Conservation (phyloP, 768 basidiomycete genomes). For the Lactarius sp. region DNA sequence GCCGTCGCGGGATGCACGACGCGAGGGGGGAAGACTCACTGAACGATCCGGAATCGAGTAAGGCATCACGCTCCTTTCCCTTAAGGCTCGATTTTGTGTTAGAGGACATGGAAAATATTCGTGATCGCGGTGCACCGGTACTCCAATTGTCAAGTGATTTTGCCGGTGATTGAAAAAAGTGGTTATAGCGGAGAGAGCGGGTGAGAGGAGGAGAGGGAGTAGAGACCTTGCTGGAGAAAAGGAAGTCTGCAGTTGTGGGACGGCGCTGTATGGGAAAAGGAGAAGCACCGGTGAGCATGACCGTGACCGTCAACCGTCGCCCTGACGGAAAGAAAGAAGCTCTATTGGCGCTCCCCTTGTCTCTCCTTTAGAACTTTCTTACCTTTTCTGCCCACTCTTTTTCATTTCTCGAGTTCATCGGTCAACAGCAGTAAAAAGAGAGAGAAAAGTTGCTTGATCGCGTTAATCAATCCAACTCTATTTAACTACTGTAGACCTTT, state of each 20-base stretch:
- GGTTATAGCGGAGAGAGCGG: slow-evolving; percentile 14
- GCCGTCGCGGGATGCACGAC: slow-evolving; percentile 11
- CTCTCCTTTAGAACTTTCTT: too few relatives aligned
- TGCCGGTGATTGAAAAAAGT: not conserved
- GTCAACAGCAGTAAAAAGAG: too few relatives aligned
- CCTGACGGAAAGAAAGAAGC: too few relatives aligned
- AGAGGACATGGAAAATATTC: slow-evolving; percentile 20
- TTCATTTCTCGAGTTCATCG: too few relatives aligned
- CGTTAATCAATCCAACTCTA: too few relatives aligned
- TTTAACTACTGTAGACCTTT: too few relatives aligned
- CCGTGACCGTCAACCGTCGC: not conserved
- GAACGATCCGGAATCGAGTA: slow-evolving; percentile 18
- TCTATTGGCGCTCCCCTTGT: not conserved
- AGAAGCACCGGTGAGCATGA: slow-evolving; percentile 3
- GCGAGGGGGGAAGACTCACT: slow-evolving; percentile 18
- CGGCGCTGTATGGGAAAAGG: slow-evolving; percentile 8
- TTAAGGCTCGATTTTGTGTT: slow-evolving; percentile 7
- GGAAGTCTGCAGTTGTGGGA: not conserved
- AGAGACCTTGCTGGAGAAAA: not conserved
- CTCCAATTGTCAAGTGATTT: slow-evolving; percentile 8
- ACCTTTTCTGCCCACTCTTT: too few relatives aligned
- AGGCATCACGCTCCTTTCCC: slow-evolving; percentile 22
- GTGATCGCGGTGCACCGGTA: slow-evolving; percentile 5
- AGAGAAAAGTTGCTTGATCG: too few relatives aligned
- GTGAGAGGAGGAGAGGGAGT: not conserved